Percentiles rank a stretch among this genome's conserved stretches.
These are phyloP conservation scores for Zygosaccharomyces bailii DNA, from an alignment of 805 yeast genomes.

Conservation along the genomic window DNA sequence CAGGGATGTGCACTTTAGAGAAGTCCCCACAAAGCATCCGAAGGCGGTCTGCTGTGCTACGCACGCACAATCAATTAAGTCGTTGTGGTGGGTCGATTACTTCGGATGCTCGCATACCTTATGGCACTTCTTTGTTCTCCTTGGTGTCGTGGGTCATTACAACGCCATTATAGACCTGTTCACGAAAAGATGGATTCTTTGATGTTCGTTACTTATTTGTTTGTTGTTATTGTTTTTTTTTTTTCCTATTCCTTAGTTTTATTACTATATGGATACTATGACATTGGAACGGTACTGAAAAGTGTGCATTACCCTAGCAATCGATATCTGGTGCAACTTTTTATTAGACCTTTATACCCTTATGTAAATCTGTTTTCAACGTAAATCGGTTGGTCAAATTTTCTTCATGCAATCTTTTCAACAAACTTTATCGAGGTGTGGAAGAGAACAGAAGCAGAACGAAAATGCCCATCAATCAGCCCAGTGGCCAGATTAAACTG, in stretches of 20 bases:
- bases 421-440: not conserved
- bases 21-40: constrained; percentile 35
- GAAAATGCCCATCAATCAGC: constrained; percentile 71
- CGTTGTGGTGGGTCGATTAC: constrained; percentile 85
- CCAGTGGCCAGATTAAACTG: constrained; percentile 79
- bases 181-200: constrained; percentile 35
- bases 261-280: not conserved
- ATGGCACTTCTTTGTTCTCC: constrained; percentile 89
- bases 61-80: constrained; percentile 40
- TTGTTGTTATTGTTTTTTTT: too few species aligned
- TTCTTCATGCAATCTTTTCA: not conserved
- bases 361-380: constrained; percentile 2
- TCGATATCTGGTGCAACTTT: not conserved
- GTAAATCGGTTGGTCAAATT: not conserved
- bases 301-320: not conserved
- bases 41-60: constrained; percentile 22
- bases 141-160: constrained; percentile 90
- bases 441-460: not conserved
- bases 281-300: not conserved
- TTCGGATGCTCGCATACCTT: constrained; percentile 76
- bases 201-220: too few species aligned
- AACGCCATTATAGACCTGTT: constrained; percentile 72
- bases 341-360: not conserved
- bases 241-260: too few species aligned
- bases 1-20: constrained; percentile 40